phyloP scores from a whole-genome alignment of 495 filamentous ascomycete genomes.

The Penicillium herquei region DNA sequence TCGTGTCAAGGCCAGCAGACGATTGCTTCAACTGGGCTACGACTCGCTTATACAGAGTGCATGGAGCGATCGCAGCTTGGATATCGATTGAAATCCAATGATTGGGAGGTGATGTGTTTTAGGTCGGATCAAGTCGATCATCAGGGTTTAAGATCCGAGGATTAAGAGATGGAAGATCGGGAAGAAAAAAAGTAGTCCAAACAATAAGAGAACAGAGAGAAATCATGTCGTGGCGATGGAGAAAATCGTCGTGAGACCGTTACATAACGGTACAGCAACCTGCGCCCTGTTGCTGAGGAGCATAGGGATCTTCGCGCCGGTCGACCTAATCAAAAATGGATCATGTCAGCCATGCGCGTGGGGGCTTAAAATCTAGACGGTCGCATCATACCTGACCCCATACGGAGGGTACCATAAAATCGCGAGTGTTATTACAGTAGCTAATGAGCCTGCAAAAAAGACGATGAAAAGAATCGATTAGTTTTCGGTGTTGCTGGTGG shows the following conservation, averaged over 20 bases:
- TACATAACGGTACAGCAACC: constrained; percentile 96
- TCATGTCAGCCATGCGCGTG: constrained; percentile 19
- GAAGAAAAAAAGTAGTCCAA: not conserved
- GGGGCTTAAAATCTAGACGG: constrained; percentile 7
- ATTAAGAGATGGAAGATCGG: constrained; percentile 2
- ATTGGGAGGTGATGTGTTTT: constrained; percentile 5
- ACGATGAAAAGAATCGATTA: constrained; percentile 13
- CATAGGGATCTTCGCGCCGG: constrained; percentile 93
- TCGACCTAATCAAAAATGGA: constrained; percentile 55
- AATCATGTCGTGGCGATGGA: constrained; percentile 37
- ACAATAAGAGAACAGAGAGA: constrained; percentile 15
- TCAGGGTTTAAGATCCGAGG: not conserved
- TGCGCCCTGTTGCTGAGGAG: constrained; percentile 75
- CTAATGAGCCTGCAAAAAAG: constrained; percentile 72
- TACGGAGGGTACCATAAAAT: constrained; percentile 97
- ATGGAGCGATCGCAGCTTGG: constrained; percentile 17
- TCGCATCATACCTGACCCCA: constrained; percentile 78
- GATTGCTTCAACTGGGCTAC: constrained; percentile 21
- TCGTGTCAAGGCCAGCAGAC: constrained; percentile 46
- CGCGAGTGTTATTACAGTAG: constrained; percentile 93
- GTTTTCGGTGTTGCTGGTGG: constrained; percentile 1
- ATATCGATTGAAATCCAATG: constrained; percentile 15
- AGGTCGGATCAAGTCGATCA: not conserved
- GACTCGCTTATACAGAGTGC: constrained; percentile 15
- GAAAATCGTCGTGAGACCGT: constrained; percentile 37